Percentiles rank a stretch among this genome's conserved stretches.
Evolutionary conservation across 306 rosid species (phyloP).

Genomic region (Cucumis hystrix): DNA sequence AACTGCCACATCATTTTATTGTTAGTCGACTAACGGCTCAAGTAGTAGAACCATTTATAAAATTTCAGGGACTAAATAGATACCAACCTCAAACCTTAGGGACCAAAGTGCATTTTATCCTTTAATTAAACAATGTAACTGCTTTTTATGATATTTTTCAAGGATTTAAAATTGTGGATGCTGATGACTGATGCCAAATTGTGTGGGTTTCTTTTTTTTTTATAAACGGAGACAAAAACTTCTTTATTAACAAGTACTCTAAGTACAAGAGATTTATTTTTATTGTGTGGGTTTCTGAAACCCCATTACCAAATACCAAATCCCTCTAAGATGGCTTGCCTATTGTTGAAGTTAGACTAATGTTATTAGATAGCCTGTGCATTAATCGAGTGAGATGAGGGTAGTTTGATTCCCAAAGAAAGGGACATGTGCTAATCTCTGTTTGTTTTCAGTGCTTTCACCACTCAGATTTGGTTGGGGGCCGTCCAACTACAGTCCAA

Average conservation of each 20-base stretch:
- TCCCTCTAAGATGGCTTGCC: background rate
- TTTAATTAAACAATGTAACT: background rate
- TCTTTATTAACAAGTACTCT: too few relatives aligned
- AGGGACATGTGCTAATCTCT: conserved; percentile 20
- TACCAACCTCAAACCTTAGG: too few relatives aligned
- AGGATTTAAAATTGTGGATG: background rate
- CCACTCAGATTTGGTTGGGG: conserved; percentile 79
- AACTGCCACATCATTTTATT: too few relatives aligned
- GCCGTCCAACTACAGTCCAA: conserved; percentile 81
- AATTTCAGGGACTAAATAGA: too few relatives aligned
- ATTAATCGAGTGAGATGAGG: background rate
- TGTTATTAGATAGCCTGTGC: background rate
- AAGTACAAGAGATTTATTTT: too few relatives aligned
- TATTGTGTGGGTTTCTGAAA: background rate
- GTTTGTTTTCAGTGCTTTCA: conserved; percentile 71
- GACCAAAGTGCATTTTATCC: too few relatives aligned
- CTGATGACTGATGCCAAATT: background rate
- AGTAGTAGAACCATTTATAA: too few relatives aligned
- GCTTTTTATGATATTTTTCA: background rate
- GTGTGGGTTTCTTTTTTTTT: background rate
- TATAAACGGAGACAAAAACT: too few relatives aligned
- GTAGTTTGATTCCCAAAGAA: background rate
- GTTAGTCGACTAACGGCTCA: too few relatives aligned
- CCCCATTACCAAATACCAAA: background rate
- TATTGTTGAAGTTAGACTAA: background rate